Base-by-base conservation (phyloP, 2,329 filamentous ascomycete genomes). In the Coniochaeta sp. region DNA sequence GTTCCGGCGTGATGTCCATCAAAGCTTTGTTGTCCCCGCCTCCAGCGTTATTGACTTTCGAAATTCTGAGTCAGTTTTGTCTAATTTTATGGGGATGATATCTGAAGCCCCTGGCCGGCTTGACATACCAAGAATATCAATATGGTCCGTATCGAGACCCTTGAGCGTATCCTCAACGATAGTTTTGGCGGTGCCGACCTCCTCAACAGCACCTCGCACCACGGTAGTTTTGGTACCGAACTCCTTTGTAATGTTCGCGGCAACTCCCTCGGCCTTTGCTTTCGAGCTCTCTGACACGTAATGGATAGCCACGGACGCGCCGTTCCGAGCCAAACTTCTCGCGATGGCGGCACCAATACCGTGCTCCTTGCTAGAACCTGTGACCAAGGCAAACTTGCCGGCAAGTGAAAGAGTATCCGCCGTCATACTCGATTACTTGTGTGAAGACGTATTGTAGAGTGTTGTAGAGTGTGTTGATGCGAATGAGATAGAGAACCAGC, bases 321-420 rank as follows among this genome's bases (percentile, higher is more conserved):
- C 66, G 59, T 65, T 65, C 19, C 62, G 59, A 30, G 65, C 66
- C 3, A 68, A 60, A 2, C 63, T 64, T 24, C 60, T 59, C 3
- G 71, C 72, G 55, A 74, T 73, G 19, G 65, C 70, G 10, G 71
- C 70, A 12, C 72, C 72, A 50, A 74, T 72, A 14, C 72, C 72
- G 32, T 65, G 68, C 44, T 72, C 68, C 16, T 69, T 68, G 17
- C 71, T 71, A n/a, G 72, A 72, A 12, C 72, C 72, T 1, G 72
- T 74, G 19, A 74, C 62, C n/a, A 74, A 64, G 56, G 72, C 72
- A n/a, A 70, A 67, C 61, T 72, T 72, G 50, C 70, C 71, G n/a
- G 63, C 64, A 42, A 74, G 67, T 34, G 62, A 68, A n/a, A 72
- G 65, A 8, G 66, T 68, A 56, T 70, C 67, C 30, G 32, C 60